Base-by-base conservation (phyloP, 2,329 filamentous ascomycete species). In the Colletotrichum theobromicola region DNA sequence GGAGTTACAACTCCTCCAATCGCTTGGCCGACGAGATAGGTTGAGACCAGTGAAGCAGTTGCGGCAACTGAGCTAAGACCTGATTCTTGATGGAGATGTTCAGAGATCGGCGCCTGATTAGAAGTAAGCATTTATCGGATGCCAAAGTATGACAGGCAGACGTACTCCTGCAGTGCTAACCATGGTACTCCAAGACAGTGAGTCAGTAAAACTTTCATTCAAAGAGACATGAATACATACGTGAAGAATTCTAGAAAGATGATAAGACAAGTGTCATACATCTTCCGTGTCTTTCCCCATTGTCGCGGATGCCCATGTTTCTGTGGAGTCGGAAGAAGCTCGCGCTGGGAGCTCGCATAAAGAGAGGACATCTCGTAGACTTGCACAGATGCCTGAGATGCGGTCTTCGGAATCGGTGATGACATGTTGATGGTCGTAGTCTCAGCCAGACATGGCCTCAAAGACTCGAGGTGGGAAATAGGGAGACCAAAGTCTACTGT, bases 231-330 rank as follows among this genome's bases (percentile, higher is more conserved):
- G 10, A 58, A 5, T 28, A 50, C 57, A 2, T 60, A 70, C 70
- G 70, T 73, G 34, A 64, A 73, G 13, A 73, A 73, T 28, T 73
- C 70, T 1, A 73, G 34, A n/a, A 73, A 73, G 7, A 70, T 58
- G 4, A 73, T 50, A 7, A 60, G 10, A 26, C 58, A 46, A 8
- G 70, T 73, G 7, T 73, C 70, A 4, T 70, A 73, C 3, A 24
- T 30, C 37, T 73, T 73, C 15, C 70, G 21, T 28, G 50, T 30
- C 13, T 37, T 30, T 2, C 66, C 30, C 70, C 70, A 73, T n/a
- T 26, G 34, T 7, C 70, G 58, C 12, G 70, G 70, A 2, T 73
- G 70, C 4, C 30, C 32, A 7, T 62, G 34, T 3, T 15, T 30
- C 4, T 32, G 28, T 2, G 57, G 26, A 21, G 12, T 21, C 10